phyloP scores from a whole-genome alignment of 306 rosid genomes.

The Malus orientalis region DNA sequence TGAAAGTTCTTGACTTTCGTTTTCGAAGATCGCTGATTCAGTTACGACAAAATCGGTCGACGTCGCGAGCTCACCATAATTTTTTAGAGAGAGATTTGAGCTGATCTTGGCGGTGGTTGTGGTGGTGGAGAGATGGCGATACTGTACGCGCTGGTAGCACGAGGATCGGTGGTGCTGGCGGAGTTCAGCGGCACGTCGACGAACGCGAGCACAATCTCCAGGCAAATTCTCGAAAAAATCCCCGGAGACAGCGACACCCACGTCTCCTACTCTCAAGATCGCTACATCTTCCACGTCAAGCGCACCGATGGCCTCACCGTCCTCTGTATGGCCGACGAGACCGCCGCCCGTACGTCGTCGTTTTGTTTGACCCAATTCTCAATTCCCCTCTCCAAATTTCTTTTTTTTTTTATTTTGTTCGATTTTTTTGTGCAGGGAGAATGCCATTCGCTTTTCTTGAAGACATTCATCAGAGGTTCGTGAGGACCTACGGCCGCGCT shows the following conservation, averaged over 20 bases:
- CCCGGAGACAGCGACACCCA: slow-evolving; percentile 70
- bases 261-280: slow-evolving; percentile 92
- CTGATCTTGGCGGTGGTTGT: not conserved
- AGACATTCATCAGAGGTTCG: slow-evolving; percentile 89
- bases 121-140: slow-evolving; percentile 50
- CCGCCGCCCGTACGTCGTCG: slow-evolving; percentile 60
- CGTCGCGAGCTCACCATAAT: not conserved
- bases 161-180: slow-evolving; percentile 90
- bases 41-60: not conserved
- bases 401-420: not conserved
- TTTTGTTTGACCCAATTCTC: not conserved
- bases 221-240: slow-evolving; percentile 77
- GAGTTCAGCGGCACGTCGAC: slow-evolving; percentile 72
- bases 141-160: slow-evolving; percentile 70
- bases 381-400: not conserved
- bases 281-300: slow-evolving; percentile 80
- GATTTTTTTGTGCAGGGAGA: slow-evolving; percentile 45
- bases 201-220: slow-evolving; percentile 75
- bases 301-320: slow-evolving; percentile 98
- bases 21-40: not conserved
- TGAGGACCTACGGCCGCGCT: slow-evolving; percentile 82
- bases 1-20: not conserved
- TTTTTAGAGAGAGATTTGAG: not conserved
- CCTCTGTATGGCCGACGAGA: slow-evolving; percentile 96
- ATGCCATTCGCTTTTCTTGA: slow-evolving; percentile 91